Evolutionary conservation across 225 moss, liverwort and hornwort species (phyloP).

Genomic region (Polytrichum commune): DNA sequence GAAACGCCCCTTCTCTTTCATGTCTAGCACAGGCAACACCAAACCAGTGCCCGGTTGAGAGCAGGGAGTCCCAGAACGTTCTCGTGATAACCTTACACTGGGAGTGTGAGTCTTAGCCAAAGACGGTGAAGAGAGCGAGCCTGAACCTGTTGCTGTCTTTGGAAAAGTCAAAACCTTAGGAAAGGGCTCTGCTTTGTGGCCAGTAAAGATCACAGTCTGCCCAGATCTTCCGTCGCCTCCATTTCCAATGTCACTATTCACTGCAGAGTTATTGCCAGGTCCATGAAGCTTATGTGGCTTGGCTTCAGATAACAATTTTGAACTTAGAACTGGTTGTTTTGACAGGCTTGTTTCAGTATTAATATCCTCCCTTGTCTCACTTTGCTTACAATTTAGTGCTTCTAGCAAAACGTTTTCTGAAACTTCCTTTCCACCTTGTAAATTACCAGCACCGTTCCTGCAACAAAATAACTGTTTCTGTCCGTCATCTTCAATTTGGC

Average conservation of each 20-base stretch:
- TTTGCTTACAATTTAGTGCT: background rate
- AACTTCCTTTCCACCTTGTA: background rate
- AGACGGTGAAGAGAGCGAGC: conserved; percentile 11
- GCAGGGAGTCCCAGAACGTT: background rate
- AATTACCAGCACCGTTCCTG: background rate
- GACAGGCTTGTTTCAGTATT: background rate
- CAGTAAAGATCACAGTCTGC: conserved; percentile 25
- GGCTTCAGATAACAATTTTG: background rate
- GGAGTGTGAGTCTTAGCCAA: conserved; percentile 17
- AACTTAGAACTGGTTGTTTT: background rate
- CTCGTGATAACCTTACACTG: background rate
- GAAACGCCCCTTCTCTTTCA: background rate
- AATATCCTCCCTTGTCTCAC: background rate
- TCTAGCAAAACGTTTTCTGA: conserved; percentile 1
- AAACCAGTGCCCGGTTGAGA: conserved; percentile 4
- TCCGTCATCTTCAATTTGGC: background rate
- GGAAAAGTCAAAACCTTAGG: background rate
- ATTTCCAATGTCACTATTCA: conserved; percentile 6
- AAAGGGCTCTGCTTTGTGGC: conserved; percentile 13
- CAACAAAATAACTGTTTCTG: background rate
- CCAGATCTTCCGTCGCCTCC: conserved; percentile 9
- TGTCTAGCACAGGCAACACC: conserved; percentile 5
- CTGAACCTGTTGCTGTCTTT: conserved; percentile 10
- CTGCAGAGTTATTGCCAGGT: conserved; percentile 1
- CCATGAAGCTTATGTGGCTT: background rate